Evolutionary conservation across 164 flowering plant species (phyloP).

Genomic region (Warburgia ugandensis): DNA sequence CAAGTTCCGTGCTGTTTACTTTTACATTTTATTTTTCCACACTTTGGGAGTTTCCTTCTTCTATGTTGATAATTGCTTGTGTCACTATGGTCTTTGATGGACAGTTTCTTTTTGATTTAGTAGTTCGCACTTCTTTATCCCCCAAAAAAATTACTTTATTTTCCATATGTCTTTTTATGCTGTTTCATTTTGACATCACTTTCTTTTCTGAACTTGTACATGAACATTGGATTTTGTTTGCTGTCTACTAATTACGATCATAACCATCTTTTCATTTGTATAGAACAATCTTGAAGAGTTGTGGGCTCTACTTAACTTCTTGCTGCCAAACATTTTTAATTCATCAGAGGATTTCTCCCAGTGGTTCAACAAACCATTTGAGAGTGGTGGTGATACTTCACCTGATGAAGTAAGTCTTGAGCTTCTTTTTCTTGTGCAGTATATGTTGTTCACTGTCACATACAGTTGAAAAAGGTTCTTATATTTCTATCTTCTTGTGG

Average conservation of each 20-base stretch:
- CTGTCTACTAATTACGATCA: background rate
- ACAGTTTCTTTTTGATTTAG: no score
- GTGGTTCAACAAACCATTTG: constrained; percentile 99
- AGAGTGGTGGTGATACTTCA: constrained; percentile 79
- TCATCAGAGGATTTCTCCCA: constrained; percentile 99
- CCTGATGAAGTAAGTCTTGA: constrained; percentile 66
- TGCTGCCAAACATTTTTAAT: constrained; percentile 94
- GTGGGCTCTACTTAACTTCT: constrained; percentile 97
- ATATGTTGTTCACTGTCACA: no score
- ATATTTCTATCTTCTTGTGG: no score
- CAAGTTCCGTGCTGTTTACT: background rate
- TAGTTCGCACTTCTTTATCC: no score
- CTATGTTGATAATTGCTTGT: background rate
- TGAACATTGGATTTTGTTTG: background rate
- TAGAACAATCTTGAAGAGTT: constrained; percentile 97
- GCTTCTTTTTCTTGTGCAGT: background rate
- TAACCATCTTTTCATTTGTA: constrained; percentile 8
- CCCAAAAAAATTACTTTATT: no score
- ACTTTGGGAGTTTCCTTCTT: background rate
- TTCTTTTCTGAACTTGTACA: background rate
- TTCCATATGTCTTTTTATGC: background rate
- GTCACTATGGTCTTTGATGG: no score
- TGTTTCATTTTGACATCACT: background rate
- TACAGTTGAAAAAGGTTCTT: no score
- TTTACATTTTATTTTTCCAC: background rate